These are phyloP conservation scores for Kuraishia piskuri DNA, from an alignment of 805 yeast species.

Conservation along the genomic window DNA sequence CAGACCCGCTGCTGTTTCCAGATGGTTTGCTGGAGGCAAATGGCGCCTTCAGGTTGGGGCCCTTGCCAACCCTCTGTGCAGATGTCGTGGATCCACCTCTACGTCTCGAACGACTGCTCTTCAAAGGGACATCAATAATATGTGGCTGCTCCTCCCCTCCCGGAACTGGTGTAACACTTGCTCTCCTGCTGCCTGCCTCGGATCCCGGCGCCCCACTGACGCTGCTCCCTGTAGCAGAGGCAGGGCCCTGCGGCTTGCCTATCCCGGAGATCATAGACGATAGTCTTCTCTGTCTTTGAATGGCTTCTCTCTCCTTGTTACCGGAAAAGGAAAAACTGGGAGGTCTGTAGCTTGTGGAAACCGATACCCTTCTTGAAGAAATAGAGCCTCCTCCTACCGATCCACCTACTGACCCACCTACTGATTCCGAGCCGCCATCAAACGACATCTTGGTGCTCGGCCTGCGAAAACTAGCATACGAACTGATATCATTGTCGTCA, in stretches of 20 bases:
- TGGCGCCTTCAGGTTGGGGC: neutral
- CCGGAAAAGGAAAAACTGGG: neutral
- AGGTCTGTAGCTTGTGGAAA: neutral
- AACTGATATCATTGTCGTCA: neutral
- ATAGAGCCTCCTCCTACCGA: neutral
- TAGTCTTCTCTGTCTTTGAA: conserved; percentile 8
- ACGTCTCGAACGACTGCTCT: neutral
- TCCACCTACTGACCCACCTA: neutral
- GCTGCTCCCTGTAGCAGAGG: neutral
- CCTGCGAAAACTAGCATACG: neutral
- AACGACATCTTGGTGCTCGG: neutral
- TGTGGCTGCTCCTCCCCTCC: conserved; percentile 4
- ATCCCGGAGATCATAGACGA: conserved; percentile 11
- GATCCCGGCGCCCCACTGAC: neutral
- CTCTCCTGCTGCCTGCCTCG: neutral
- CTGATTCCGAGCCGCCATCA: neutral
- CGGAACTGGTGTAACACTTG: neutral
- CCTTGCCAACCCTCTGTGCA: neutral
- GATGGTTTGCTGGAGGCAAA: neutral
- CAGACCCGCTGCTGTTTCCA: neutral
- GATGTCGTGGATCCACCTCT: neutral
- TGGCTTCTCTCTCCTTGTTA: conserved; percentile 1
- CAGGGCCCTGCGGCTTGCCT: neutral
- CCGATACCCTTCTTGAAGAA: neutral
- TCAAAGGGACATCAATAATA: conserved; percentile 1